These are phyloP conservation scores for Orychophragmus violaceus DNA, from an alignment of 345 rosid species.

Conservation along the genomic window DNA sequence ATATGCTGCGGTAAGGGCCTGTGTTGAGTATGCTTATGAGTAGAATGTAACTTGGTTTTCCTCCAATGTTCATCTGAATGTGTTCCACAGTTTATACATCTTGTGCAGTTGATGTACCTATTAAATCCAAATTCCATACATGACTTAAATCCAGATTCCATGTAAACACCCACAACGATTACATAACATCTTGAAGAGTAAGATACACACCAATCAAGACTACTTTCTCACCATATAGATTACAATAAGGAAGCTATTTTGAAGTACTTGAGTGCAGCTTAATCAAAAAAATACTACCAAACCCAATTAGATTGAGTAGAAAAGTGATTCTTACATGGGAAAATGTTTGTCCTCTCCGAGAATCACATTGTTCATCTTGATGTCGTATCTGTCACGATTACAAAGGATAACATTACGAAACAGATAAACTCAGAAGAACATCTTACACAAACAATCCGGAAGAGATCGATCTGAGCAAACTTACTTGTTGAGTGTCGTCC, in stretches of 20 bases:
- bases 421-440: too few species aligned
- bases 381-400: too few species aligned
- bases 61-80: too few species aligned
- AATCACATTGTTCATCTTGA: conserved; percentile 82
- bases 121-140: neutral
- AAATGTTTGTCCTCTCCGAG: conserved; percentile 92
- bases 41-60: too few species aligned
- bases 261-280: neutral
- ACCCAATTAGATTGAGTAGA: neutral
- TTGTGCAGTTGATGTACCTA: too few species aligned
- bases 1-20: too few species aligned
- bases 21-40: too few species aligned
- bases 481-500: too few species aligned
- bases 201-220: neutral
- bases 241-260: neutral
- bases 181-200: conserved; percentile 1
- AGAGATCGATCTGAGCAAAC: too few species aligned
- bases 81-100: too few species aligned
- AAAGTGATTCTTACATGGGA: conserved; percentile 54
- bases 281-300: neutral
- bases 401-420: too few species aligned
- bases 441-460: too few species aligned
- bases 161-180: neutral
- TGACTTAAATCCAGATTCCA: neutral
- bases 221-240: neutral